Conservation (phyloP, 1,284 basidiomycete genomes). For the Papiliotrema fonsecae region DNA sequence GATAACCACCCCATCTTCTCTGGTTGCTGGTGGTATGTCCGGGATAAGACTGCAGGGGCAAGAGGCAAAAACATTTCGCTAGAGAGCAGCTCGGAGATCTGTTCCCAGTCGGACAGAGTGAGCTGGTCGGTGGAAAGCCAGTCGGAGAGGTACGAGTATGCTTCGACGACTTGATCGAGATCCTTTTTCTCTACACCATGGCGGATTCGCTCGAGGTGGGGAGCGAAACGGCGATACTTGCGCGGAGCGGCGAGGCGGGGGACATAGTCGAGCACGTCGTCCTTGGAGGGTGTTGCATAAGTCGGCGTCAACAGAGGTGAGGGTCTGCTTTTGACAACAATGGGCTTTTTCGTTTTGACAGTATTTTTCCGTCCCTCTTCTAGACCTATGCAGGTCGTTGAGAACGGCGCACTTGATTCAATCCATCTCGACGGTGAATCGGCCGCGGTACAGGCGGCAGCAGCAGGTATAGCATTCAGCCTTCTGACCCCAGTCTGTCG, state of each 20-base stretch:
- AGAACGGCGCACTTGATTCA: too few relatives aligned
- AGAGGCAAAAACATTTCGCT: background rate
- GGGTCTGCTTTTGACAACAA: background rate
- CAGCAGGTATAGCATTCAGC: background rate
- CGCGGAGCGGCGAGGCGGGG: background rate
- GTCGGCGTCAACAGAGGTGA: background rate
- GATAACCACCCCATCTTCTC: conserved; percentile 12
- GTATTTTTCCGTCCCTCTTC: too few relatives aligned
- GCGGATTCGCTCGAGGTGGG: background rate
- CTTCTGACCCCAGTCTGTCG: background rate
- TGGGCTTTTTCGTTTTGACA: too few relatives aligned
- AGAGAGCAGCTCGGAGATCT: conserved; percentile 11
- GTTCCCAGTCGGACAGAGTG: conserved; percentile 2
- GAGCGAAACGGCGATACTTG: background rate
- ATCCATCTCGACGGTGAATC: too few relatives aligned
- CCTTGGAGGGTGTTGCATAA: background rate
- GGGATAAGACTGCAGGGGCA: background rate
- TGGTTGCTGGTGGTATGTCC: conserved; percentile 2
- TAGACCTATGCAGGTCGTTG: background rate
- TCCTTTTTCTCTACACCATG: background rate
- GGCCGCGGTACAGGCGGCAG: background rate
- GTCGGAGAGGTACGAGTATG: background rate
- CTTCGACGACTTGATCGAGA: background rate
- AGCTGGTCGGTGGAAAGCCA: background rate
- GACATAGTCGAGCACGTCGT: background rate